Percentiles rank a stretch among this genome's conserved stretches.
These are phyloP conservation scores for Penicillium italicum DNA, from an alignment of 2,329 filamentous ascomycete species.

Conservation along the genomic window DNA sequence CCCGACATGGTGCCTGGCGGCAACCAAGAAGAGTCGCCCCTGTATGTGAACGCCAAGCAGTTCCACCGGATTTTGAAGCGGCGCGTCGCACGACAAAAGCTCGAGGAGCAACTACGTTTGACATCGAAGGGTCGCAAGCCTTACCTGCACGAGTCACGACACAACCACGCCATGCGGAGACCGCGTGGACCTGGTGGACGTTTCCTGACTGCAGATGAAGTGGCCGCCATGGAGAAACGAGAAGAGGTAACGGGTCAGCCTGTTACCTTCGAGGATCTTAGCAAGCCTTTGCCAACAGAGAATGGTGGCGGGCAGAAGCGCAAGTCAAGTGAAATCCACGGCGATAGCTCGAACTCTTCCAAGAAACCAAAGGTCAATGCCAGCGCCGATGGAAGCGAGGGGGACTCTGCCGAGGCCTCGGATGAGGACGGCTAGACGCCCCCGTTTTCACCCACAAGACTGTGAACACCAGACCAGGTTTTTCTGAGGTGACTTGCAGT, in stretches of 20 bases:
- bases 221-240: conserved; percentile 77
- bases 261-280: conserved; percentile 31
- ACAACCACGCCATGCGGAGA: conserved; percentile 96
- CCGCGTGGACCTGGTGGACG: conserved; percentile 90
- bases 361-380: conserved; percentile 54
- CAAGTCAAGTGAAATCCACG: conserved; percentile 48
- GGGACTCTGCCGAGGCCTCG: conserved; percentile 46
- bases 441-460: neutral
- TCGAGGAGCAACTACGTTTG: conserved; percentile 86
- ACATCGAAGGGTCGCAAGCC: conserved; percentile 96
- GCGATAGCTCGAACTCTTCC: conserved; percentile 39
- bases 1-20: conserved; percentile 71
- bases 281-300: conserved; percentile 31
- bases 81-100: conserved; percentile 83
- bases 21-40: conserved; percentile 74
- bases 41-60: conserved; percentile 98
- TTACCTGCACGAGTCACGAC: conserved; percentile 93
- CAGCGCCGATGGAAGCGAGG: conserved; percentile 52
- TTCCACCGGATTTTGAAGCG: conserved; percentile 97
- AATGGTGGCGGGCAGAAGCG: conserved; percentile 46
- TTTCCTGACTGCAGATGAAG: conserved; percentile 94
- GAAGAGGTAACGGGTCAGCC: conserved; percentile 38
- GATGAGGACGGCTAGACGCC: conserved; percentile 48
- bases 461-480: neutral
- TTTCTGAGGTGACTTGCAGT: conserved; percentile 7